A percentile compares a stretch with the other conserved stretches of the same genome.
These are phyloP conservation scores for Cystofilobasidium capitatum DNA, from an alignment of 768 basidiomycete genomes.

Conservation along the genomic window DNA sequence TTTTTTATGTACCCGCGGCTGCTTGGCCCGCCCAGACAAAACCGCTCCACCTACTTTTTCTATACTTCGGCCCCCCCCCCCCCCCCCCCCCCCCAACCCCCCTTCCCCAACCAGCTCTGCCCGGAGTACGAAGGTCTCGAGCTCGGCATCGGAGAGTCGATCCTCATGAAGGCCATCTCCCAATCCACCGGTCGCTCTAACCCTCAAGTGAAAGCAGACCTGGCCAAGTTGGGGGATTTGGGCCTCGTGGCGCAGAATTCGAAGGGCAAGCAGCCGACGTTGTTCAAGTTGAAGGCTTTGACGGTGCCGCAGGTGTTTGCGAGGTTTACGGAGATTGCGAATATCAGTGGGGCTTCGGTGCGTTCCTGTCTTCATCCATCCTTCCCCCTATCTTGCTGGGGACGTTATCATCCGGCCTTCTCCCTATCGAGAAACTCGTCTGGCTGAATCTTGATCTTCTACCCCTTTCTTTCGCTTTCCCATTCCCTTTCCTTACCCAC, in stretches of 20 bases:
- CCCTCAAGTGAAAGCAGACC: constrained; percentile 72
- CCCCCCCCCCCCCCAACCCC: too few relatives aligned
- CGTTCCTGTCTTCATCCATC: constrained; percentile 30
- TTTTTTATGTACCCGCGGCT: too few relatives aligned
- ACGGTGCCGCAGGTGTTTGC: constrained; percentile 82
- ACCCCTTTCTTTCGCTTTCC: background rate
- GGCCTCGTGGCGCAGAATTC: constrained; percentile 89
- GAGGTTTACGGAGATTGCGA: constrained; percentile 81
- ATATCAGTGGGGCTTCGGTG: constrained; percentile 72
- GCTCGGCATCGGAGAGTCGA: constrained; percentile 88
- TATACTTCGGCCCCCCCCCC: constrained; percentile 14
- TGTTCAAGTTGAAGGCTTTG: constrained; percentile 87
- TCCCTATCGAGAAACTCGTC: constrained; percentile 83
- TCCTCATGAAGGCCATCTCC: constrained; percentile 88
- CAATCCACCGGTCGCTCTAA: constrained; percentile 86
- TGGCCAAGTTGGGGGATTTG: constrained; percentile 90
- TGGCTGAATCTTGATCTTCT: constrained; percentile 85
- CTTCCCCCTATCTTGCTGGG: background rate
- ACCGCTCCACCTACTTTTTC: too few relatives aligned
- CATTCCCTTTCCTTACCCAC: background rate
- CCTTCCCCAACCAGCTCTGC: constrained; percentile 53
- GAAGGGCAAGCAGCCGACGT: constrained; percentile 56
- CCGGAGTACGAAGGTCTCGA: constrained; percentile 94
- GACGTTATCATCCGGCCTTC: background rate
- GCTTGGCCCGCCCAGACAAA: too few relatives aligned